These are phyloP conservation scores for Climacium dendroides DNA, from an alignment of 225 moss, liverwort and hornwort species.

Conservation along the genomic window DNA sequence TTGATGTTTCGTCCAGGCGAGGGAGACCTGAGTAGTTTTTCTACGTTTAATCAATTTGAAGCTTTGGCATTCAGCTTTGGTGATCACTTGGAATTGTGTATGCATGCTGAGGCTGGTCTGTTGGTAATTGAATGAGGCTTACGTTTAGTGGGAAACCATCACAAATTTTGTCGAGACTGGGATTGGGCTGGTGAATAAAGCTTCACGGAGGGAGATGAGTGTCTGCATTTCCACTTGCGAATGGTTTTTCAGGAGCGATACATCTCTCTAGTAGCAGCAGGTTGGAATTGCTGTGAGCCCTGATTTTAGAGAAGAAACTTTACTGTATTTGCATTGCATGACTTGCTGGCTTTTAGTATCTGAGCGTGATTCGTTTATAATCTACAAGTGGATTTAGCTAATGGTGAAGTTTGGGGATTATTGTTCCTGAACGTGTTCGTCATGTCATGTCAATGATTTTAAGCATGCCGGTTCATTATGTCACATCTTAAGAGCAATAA, in stretches of 20 bases:
- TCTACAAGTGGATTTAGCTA: background rate
- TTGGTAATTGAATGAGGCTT: background rate
- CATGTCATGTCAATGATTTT: background rate
- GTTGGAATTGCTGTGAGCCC: background rate
- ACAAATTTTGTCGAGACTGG: too few relatives aligned
- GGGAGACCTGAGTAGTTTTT: background rate
- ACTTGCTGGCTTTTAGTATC: background rate
- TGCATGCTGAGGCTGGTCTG: background rate
- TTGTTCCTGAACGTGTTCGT: background rate
- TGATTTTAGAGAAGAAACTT: background rate
- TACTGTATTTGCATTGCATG: background rate
- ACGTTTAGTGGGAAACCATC: background rate
- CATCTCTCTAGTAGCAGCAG: background rate
- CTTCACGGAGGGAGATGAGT: background rate
- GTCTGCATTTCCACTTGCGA: background rate
- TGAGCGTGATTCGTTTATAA: background rate
- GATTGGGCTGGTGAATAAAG: too few relatives aligned
- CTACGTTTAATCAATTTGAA: background rate
- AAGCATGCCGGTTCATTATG: background rate
- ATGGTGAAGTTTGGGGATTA: background rate
- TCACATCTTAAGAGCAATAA: background rate
- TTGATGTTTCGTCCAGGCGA: background rate
- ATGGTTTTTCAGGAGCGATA: background rate
- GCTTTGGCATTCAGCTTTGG: background rate
- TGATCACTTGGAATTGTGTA: background rate